A percentile compares a stretch with the other conserved stretches of the same genome.
phyloP scores from a whole-genome alignment of 2,329 filamentous ascomycete genomes.

The Xylariaceae sp. region DNA sequence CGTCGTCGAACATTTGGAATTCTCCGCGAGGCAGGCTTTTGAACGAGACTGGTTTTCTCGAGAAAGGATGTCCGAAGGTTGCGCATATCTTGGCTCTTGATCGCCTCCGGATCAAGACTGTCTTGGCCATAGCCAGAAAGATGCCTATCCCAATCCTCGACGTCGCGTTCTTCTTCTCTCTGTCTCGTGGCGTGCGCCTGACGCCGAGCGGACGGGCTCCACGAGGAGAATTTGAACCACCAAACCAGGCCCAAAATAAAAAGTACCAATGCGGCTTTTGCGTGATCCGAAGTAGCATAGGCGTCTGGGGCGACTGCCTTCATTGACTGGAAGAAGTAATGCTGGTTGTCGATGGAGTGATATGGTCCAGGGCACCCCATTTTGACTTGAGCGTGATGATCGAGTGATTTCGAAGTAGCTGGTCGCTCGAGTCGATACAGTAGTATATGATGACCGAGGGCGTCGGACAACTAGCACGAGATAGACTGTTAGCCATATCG shows the following conservation, averaged over 20 bases:
- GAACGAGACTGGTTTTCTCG: background rate
- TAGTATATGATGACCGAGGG: no score
- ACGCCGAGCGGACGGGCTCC: background rate
- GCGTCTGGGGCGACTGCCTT: no score
- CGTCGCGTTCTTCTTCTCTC: background rate
- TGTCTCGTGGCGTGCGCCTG: background rate
- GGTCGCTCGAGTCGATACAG: no score
- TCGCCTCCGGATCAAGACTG: background rate
- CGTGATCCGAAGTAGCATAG: background rate
- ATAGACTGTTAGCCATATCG: no score
- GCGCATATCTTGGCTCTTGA: background rate
- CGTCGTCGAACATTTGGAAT: no score
- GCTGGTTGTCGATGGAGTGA: no score
- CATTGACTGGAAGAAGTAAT: no score
- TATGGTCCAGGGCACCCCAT: no score
- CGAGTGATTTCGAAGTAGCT: no score
- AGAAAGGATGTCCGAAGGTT: background rate
- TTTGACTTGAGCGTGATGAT: no score
- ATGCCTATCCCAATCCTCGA: background rate
- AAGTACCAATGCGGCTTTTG: background rate
- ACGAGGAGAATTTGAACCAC: background rate
- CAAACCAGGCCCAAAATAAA: background rate
- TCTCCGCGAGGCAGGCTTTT: no score
- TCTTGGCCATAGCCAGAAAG: background rate
- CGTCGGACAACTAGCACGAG: no score